These are phyloP conservation scores for Hirschfeldia incana DNA, from an alignment of 345 rosid species.

Conservation along the genomic window DNA sequence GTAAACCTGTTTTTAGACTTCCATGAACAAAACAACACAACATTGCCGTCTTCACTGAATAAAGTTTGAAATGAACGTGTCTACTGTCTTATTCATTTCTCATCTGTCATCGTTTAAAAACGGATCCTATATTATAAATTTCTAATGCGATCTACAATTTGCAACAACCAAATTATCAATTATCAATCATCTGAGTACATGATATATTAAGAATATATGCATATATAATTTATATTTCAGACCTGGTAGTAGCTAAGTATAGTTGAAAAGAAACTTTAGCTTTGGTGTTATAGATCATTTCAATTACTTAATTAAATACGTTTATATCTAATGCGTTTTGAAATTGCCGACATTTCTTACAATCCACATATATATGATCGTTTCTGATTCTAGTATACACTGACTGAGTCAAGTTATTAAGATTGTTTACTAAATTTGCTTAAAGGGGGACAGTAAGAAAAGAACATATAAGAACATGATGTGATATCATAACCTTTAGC, in stretches of 20 bases:
- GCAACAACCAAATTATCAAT: background rate
- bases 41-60: background rate
- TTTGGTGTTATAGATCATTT: background rate
- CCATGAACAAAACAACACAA: background rate
- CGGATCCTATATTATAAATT: background rate
- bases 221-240: background rate
- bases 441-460: constrained; percentile 35
- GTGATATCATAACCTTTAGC: constrained; percentile 48
- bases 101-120: background rate
- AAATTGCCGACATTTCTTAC: constrained; percentile 15
- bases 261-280: background rate
- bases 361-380: constrained; percentile 6
- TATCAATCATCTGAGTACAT: background rate
- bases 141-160: background rate
- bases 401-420: constrained; percentile 29
- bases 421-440: constrained; percentile 18
- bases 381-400: constrained; percentile 11
- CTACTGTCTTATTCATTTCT: background rate
- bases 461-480: constrained; percentile 34
- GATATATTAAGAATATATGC: background rate
- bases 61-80: background rate
- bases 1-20: background rate
- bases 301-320: background rate
- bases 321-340: background rate
- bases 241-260: background rate